A percentile compares a stretch with the other conserved stretches of the same genome.
These are phyloP conservation scores for Calycina herbarum DNA, from an alignment of 2,329 filamentous ascomycete species.

Conservation along the genomic window DNA sequence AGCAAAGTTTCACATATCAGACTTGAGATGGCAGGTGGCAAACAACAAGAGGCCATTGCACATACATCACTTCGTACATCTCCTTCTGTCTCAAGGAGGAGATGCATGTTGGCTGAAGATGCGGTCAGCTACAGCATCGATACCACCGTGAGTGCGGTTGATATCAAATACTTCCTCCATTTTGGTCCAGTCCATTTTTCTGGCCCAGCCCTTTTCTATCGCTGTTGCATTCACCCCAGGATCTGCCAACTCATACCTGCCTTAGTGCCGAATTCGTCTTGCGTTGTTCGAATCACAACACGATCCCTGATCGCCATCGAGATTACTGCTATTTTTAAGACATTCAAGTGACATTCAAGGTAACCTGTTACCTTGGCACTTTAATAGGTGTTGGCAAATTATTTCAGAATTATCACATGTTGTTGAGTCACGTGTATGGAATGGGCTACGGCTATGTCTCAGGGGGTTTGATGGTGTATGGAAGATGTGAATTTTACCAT, in stretches of 20 bases:
- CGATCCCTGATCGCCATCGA: background rate
- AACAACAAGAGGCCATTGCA: background rate
- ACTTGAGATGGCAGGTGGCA: slow-evolving; percentile 2
- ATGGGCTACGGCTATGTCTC: too few relatives aligned
- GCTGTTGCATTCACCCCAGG: slow-evolving; percentile 2
- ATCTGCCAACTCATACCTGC: slow-evolving; percentile 13
- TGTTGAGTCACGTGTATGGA: too few relatives aligned
- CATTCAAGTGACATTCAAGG: too few relatives aligned
- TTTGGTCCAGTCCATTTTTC: background rate
- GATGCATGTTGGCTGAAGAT: background rate
- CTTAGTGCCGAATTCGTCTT: slow-evolving; percentile 7
- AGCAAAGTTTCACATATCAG: background rate
- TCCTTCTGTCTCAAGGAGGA: background rate
- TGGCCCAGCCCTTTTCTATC: background rate
- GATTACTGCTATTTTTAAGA: background rate
- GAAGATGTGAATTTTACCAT: too few relatives aligned
- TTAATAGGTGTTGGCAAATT: too few relatives aligned
- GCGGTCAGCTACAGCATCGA: slow-evolving; percentile 1
- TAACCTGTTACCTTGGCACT: too few relatives aligned
- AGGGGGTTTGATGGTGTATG: too few relatives aligned
- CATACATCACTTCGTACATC: background rate
- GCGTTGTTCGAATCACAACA: slow-evolving; percentile 9
- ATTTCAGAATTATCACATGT: too few relatives aligned
- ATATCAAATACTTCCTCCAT: background rate
- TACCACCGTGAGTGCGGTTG: background rate